Evolutionary conservation across 805 yeast species (phyloP).

Genomic region (Pichia cabralensis): DNA sequence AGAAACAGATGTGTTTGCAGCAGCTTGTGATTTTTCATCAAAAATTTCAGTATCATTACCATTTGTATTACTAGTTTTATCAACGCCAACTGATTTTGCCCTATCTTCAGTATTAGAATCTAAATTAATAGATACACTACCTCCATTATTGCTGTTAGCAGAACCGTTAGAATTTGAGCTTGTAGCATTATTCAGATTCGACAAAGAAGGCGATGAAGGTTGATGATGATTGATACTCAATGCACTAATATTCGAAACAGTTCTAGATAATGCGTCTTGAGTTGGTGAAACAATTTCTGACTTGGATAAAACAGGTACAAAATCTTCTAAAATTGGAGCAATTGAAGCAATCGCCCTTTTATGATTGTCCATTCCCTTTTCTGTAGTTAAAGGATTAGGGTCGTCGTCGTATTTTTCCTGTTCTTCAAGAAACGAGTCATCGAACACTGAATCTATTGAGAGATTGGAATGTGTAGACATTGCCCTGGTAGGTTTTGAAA

Average conservation of each 20-base stretch:
- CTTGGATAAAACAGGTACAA: conserved; percentile 58
- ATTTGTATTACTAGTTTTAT: background rate
- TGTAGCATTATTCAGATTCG: background rate
- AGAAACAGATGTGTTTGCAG: too few species aligned
- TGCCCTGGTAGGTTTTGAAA: conserved; percentile 9
- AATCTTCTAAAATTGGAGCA: conserved; percentile 65
- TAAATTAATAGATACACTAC: too few species aligned
- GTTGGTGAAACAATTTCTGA: conserved; percentile 27
- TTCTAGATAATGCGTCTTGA: conserved; percentile 23
- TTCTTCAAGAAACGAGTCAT: conserved; percentile 7
- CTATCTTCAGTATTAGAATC: background rate
- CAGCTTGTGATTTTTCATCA: too few species aligned
- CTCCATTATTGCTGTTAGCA: background rate
- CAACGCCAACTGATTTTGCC: too few species aligned
- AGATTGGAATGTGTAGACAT: conserved; percentile 15
- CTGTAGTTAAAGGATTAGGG: conserved; percentile 23
- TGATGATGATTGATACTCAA: conserved; percentile 18
- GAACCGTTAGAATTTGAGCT: too few species aligned
- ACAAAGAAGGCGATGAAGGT: background rate
- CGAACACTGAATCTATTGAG: conserved; percentile 3
- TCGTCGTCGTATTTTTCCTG: conserved; percentile 17
- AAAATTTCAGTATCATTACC: too few species aligned
- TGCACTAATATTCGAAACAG: conserved; percentile 24
- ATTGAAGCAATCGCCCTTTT: conserved; percentile 66
- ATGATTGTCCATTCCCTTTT: conserved; percentile 25